Evolutionary conservation across 768 basidiomycete genomes (phyloP), one percentile per base, ranked within the genome.

Genomic region (Fomitopsis pulvina): DNA sequence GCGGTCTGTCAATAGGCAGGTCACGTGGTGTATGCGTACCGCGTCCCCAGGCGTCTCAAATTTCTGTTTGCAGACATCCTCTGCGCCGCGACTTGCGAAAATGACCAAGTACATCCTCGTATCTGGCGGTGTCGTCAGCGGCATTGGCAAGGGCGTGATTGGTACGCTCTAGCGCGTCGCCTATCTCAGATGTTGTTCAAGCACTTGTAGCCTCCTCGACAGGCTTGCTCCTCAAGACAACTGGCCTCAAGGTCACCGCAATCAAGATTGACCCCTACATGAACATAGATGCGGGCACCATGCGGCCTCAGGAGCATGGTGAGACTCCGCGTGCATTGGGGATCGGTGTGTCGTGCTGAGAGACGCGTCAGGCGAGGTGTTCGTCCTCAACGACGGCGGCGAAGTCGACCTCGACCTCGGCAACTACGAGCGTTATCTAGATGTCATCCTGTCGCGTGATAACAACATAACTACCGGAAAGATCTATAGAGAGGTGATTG

Each of bases 221-320:
- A 4, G 95, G 95, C 52, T 74, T 98, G 45, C 78, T 98, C 45
- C 76, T 99, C 65, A 97, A 97, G 71, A 97, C 91, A 39, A 83
- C 86, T 30, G 95, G 95, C 41, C 76, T 96, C 53, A 96, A 93
- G 72, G 95, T 97, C 59, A 99, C 95, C 7, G 90, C 95, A 10
- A 97, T 99, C 77, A 99, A 99, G 72, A 98, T 99, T 61, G 95
- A 99, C 66, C 95, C 95, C 12, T 99, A 99, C 60, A 98, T 99
- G 95, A 99, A 99, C 71, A 97, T 99, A 60, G 95, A 99, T 76
- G 95, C 95, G 21, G 95, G 95, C 29, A 98, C 95, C 18, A 99
- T 99, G 95, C 78, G 92, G 44, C 95, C 95, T 12, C 95, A 93
- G 14, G 95, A 99, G 68, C 95, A 99, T 65, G 95, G 94, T 91